Evolutionary conservation across 2,329 filamentous ascomycete species (phyloP).

Genomic region (Penicillium sp.): DNA sequence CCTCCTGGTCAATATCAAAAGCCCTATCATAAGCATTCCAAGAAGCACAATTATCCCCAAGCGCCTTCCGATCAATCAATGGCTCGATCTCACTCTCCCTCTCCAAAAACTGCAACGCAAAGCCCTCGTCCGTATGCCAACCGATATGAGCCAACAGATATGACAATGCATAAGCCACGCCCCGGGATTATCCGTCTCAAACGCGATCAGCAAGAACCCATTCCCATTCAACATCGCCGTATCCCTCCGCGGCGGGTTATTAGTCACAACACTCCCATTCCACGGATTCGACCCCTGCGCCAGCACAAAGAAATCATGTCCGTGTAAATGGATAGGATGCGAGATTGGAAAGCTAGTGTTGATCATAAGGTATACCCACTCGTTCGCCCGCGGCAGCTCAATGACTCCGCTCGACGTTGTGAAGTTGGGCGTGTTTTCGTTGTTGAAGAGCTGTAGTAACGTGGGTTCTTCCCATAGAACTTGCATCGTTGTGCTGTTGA

Average conservation of each 20-base stretch:
- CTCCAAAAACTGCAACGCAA: slow-evolving; percentile 34
- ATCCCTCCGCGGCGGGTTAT: slow-evolving; percentile 50
- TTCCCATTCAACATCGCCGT: slow-evolving; percentile 43
- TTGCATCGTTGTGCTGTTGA: slow-evolving; percentile 32
- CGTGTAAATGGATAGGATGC: slow-evolving; percentile 68
- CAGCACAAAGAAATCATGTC: slow-evolving; percentile 68
- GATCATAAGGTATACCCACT: slow-evolving; percentile 28
- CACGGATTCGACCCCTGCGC: slow-evolving; percentile 45
- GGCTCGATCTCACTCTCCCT: slow-evolving; percentile 23
- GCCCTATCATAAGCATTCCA: slow-evolving; percentile 22
- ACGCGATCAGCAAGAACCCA: slow-evolving; percentile 51
- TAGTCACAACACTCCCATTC: slow-evolving; percentile 20
- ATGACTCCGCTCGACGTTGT: slow-evolving; percentile 21
- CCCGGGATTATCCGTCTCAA: slow-evolving; percentile 53
- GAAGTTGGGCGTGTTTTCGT: slow-evolving; percentile 11
- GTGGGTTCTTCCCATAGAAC: slow-evolving; percentile 33
- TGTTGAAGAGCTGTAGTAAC: slow-evolving; percentile 21
- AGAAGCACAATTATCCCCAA: slow-evolving; percentile 15
- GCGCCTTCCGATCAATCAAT: slow-evolving; percentile 15
- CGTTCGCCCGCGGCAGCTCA: slow-evolving; percentile 19
- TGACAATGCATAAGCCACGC: slow-evolving; percentile 37
- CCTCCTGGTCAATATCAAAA: slow-evolving; percentile 11
- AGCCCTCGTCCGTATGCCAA: slow-evolving; percentile 28
- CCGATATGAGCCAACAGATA: slow-evolving; percentile 34
- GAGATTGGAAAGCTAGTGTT: slow-evolving; percentile 19